Evolutionary conservation across 139 green algal species (phyloP).

Genomic region (Picochlorum costavermella): DNA sequence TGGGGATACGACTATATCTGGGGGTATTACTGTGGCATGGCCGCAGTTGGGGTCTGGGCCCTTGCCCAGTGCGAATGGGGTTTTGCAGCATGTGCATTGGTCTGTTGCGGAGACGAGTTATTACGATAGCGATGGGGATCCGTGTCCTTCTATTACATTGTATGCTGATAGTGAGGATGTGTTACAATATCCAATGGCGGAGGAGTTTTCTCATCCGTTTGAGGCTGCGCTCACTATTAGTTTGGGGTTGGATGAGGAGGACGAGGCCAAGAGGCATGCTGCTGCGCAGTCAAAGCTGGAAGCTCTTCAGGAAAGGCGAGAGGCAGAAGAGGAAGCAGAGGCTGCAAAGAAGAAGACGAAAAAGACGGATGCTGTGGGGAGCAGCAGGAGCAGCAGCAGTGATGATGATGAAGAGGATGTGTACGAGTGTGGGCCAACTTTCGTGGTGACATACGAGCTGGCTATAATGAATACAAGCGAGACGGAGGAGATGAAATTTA

Average conservation of each 20-base stretch:
- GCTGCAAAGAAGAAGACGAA: background rate
- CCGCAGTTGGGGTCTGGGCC: slow-evolving; percentile 21
- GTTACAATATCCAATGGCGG: background rate
- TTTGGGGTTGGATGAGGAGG: slow-evolving; percentile 4
- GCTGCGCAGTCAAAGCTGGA: background rate
- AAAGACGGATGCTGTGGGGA: background rate
- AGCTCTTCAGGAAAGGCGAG: background rate
- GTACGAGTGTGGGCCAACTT: background rate
- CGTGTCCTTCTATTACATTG: slow-evolving; percentile 8
- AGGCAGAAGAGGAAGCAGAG: background rate
- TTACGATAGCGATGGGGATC: background rate
- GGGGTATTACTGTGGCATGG: slow-evolving; percentile 30
- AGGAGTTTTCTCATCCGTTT: slow-evolving; percentile 32
- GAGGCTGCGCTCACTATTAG: slow-evolving; percentile 24
- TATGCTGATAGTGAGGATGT: slow-evolving; percentile 1
- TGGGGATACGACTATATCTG: slow-evolving; percentile 18
- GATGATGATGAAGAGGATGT: background rate
- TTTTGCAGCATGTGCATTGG: slow-evolving; percentile 37
- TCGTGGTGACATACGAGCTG: slow-evolving; percentile 13
- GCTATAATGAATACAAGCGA: slow-evolving; percentile 27
- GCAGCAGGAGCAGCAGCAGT: background rate
- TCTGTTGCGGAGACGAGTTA: slow-evolving; percentile 22
- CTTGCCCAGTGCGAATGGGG: slow-evolving; percentile 27
- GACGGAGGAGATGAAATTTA: slow-evolving; percentile 31
- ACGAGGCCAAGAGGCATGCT: background rate